These are phyloP conservation scores for Plenodomus tracheiphilus DNA, from an alignment of 2,329 filamentous ascomycete species.

Conservation along the genomic window DNA sequence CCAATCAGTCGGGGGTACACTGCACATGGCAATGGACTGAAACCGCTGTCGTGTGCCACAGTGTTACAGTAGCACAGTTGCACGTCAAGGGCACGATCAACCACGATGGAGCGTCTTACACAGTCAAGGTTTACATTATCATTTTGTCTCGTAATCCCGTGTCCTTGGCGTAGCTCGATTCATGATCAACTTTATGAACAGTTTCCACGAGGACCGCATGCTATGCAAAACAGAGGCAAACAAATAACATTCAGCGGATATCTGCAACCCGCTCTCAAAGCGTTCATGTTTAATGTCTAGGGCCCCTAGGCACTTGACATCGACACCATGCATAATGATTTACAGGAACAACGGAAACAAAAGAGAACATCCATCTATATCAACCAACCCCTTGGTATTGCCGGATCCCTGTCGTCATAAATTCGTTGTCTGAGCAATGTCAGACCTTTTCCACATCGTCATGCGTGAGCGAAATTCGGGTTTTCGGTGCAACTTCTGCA, in stretches of 20 bases:
- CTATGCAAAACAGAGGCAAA: conserved; percentile 11
- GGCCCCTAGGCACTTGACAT: no score
- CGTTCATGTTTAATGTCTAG: no score
- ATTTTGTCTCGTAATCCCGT: no score
- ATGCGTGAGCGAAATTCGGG: conserved; percentile 13
- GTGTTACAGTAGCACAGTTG: conserved; percentile 7
- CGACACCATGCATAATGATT: no score
- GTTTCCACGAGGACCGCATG: conserved; percentile 4
- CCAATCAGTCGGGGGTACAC: background rate
- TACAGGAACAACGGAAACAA: no score
- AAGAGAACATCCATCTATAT: background rate
- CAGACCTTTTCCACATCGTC: conserved; percentile 36
- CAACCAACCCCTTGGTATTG: conserved; percentile 15
- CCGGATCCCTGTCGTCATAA: conserved; percentile 1
- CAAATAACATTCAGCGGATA: conserved; percentile 25
- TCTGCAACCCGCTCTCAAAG: conserved; percentile 15
- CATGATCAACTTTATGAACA: no score
- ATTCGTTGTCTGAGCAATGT: conserved; percentile 4
- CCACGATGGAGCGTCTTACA: background rate
- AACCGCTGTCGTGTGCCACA: conserved; percentile 6
- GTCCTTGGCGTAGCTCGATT: background rate
- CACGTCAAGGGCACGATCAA: conserved; percentile 3
- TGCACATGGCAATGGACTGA: conserved; percentile 4
- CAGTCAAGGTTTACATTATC: background rate
- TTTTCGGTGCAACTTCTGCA: conserved; percentile 62